Conservation (phyloP, 805 yeast species). For the Komagataella kurtzmanii region DNA sequence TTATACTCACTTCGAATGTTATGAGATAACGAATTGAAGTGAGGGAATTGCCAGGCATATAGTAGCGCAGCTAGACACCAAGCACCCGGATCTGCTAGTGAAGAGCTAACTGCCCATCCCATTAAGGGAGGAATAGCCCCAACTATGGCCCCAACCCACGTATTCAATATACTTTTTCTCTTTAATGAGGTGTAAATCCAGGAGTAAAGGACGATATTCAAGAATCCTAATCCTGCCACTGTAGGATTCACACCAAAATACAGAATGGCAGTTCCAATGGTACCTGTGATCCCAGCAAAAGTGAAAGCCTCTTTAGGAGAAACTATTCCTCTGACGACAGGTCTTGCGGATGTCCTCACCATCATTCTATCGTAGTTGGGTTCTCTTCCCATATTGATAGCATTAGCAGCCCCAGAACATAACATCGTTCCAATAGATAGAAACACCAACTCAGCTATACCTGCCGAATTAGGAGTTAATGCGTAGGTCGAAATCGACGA, state of each 20-base stretch:
- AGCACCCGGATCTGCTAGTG: constrained; percentile 76
- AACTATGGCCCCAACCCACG: constrained; percentile 99
- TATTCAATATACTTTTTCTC: constrained; percentile 71
- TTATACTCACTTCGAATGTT: constrained; percentile 80
- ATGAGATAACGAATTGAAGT: constrained; percentile 85
- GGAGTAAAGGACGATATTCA: constrained; percentile 72
- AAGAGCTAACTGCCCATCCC: constrained; percentile 97
- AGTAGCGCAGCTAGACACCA: constrained; percentile 86
- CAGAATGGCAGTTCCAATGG: constrained; percentile 54
- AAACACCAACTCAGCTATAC: constrained; percentile 54
- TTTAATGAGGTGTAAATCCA: constrained; percentile 90
- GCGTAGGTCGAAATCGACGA: constrained; percentile 93
- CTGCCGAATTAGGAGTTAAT: constrained; percentile 71
- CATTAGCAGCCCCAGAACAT: constrained; percentile 90
- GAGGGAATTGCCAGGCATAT: constrained; percentile 98
- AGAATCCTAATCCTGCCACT: constrained; percentile 69
- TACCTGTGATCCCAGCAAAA: constrained; percentile 69
- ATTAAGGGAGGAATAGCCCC: constrained; percentile 97
- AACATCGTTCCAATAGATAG: constrained; percentile 78
- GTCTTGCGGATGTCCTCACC: constrained; percentile 81
- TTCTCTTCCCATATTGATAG: constrained; percentile 94
- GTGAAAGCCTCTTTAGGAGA: constrained; percentile 64
- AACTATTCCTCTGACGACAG: constrained; percentile 76
- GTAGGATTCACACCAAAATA: constrained; percentile 75
- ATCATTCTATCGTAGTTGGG: constrained; percentile 78